Evolutionary conservation across 1,284 basidiomycete species (phyloP), one percentile per base, ranked within the genome.

Genomic region (Sporisorium graminicola): DNA sequence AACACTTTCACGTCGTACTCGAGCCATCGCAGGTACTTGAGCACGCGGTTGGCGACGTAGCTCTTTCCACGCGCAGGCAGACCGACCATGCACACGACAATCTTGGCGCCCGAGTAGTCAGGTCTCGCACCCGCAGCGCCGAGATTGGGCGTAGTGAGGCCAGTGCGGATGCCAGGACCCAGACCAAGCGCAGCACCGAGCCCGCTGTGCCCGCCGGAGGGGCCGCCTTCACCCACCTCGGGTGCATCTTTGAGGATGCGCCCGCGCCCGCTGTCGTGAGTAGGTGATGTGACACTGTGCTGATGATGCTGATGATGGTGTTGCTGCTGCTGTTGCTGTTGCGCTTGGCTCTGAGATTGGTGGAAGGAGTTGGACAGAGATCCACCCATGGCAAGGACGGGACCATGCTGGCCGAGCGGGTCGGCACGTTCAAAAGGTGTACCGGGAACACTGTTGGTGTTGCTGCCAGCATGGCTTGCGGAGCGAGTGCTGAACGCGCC

Each of bases 1-100:
- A 99, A 99, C 1, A 99, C 94, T 88, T 97, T 94, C 66, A 99
- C 97, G 76, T 96, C 91, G 86, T 98, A 99, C 86, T 99, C 97
- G 51, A 99, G 90, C 97, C 97, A 99, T 56, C 78, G 68, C 6
- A 85, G 71, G 43, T 84, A 85, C 40, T 84, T 78, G 81, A 85
- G 83, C 46, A 85, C 81, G 55, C 83, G 84, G 67, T 85, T 85
- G 59, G 79, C 81, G 20, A 85, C 79, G 43, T 84, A 85, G 55
- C 77, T 79, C 74, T 85, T 85, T 63, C 84, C 84, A 18, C 84
- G 70, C 12, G 84, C 84, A 1, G 84, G 84, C 42, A 85, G 76
- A 27, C 84, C 84, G 20, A 95, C 96, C 94, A 98, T 98, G 4
- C 96, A 96, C 6, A 99, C 91, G 9, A 99, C 95, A 79, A 99